Percentiles rank a stretch among this genome's conserved stretches.
phyloP scores from a whole-genome alignment of 345 rosid genomes.

The Brassica carinata region DNA sequence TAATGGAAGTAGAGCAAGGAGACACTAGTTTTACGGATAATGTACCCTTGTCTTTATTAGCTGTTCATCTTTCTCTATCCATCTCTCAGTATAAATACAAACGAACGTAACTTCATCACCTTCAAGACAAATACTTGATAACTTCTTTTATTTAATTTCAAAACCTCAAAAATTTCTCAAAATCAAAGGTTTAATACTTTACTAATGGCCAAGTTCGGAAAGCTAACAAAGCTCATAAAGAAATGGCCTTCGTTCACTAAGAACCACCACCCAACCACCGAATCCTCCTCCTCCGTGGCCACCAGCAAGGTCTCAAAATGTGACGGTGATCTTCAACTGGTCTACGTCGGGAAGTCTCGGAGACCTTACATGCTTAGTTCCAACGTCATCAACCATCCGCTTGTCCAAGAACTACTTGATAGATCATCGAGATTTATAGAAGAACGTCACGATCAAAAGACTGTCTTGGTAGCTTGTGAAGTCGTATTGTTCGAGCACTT shows the following conservation, averaged over 20 bases:
- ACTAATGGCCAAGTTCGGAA: slow-evolving; percentile 65
- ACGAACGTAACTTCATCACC: slow-evolving; percentile 16
- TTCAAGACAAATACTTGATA: neutral
- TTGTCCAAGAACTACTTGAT: slow-evolving; percentile 69
- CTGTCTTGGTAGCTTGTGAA: slow-evolving; percentile 63
- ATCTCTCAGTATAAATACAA: slow-evolving; percentile 36
- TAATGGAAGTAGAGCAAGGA: neutral
- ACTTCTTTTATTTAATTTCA: neutral
- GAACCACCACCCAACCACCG: slow-evolving; percentile 29
- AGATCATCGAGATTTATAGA: slow-evolving; percentile 47
- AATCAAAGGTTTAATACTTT: neutral
- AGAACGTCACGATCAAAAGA: slow-evolving; percentile 33
- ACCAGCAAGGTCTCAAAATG: slow-evolving; percentile 7
- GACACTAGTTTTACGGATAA: slow-evolving; percentile 25
- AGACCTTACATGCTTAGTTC: slow-evolving; percentile 64
- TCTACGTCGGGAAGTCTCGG: slow-evolving; percentile 83
- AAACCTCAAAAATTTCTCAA: neutral
- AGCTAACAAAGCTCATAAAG: slow-evolving; percentile 73
- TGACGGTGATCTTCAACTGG: slow-evolving; percentile 44
- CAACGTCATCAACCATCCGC: slow-evolving; percentile 63
- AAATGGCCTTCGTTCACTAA: slow-evolving; percentile 72
- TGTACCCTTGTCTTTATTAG: slow-evolving; percentile 46
- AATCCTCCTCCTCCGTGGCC: neutral
- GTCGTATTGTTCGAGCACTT: slow-evolving; percentile 92
- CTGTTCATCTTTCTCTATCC: slow-evolving; percentile 37